A percentile compares a stretch with the other conserved stretches of the same genome.
phyloP scores from a whole-genome alignment of 768 basidiomycete genomes.

The Dentipellis sp. region DNA sequence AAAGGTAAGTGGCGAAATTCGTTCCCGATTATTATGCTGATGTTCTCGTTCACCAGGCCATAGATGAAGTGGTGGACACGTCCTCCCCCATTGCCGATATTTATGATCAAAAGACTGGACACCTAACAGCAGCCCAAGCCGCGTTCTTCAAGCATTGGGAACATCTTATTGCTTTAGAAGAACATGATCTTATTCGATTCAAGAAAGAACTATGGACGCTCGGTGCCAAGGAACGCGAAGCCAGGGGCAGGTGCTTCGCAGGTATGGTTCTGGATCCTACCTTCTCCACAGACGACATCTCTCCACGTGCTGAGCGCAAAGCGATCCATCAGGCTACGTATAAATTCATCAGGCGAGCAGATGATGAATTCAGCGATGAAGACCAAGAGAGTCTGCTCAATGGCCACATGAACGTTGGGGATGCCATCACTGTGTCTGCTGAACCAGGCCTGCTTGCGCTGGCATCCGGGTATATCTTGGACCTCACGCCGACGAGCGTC shows the following conservation, averaged over 20 bases:
- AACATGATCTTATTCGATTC: slow-evolving; percentile 77
- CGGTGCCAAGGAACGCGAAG: slow-evolving; percentile 70
- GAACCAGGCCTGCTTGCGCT: slow-evolving; percentile 83
- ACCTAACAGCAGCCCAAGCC: slow-evolving; percentile 57
- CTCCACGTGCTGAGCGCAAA: neutral
- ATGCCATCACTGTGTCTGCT: slow-evolving; percentile 81
- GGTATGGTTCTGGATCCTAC: slow-evolving; percentile 60
- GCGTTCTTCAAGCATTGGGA: slow-evolving; percentile 93
- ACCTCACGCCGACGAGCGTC: slow-evolving; percentile 54
- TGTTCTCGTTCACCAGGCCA: slow-evolving; percentile 36
- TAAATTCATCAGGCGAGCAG: slow-evolving; percentile 36
- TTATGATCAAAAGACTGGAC: slow-evolving; percentile 72
- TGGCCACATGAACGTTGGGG: slow-evolving; percentile 71
- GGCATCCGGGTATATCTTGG: slow-evolving; percentile 73
- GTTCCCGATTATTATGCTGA: neutral
- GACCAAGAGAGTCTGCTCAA: slow-evolving; percentile 42
- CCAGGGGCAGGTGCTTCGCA: slow-evolving; percentile 75
- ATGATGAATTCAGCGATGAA: slow-evolving; percentile 1
- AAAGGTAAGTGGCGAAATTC: slow-evolving; percentile 37
- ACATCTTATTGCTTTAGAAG: slow-evolving; percentile 72
- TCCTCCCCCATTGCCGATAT: slow-evolving; percentile 51
- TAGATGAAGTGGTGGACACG: slow-evolving; percentile 52
- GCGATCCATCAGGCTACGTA: slow-evolving; percentile 72
- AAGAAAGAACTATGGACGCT: slow-evolving; percentile 93
- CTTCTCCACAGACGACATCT: slow-evolving; percentile 20